Conservation (phyloP, 139 green algal species). For the Chlamydomonas sp. region DNA sequence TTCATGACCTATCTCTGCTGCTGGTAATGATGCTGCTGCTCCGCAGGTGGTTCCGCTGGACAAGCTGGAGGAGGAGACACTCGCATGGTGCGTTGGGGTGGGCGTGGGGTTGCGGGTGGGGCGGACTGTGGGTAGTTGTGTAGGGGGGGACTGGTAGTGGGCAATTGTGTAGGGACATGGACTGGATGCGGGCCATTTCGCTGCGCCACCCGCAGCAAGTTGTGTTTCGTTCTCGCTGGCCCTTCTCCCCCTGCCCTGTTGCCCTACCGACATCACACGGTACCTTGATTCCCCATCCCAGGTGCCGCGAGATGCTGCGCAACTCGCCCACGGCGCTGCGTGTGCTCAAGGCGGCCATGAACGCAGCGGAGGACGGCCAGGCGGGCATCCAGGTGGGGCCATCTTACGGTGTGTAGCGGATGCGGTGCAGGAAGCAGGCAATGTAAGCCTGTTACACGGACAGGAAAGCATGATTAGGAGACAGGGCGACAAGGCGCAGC, state of each 20-base stretch:
- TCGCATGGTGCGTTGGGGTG: conserved; percentile 74
- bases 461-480: too few relatives aligned
- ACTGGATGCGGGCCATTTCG: not conserved
- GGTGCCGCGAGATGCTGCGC: conserved; percentile 94
- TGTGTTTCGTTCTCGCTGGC: not conserved
- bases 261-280: not conserved
- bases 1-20: not conserved
- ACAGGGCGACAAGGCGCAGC: too few relatives aligned
- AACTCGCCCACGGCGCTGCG: conserved; percentile 96
- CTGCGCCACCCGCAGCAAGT: not conserved
- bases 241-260: not conserved
- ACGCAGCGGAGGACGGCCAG: conserved; percentile 96
- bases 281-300: conserved; percentile 17
- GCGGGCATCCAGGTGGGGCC: conserved; percentile 83
- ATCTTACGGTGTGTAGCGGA: not conserved
- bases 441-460: too few relatives aligned
- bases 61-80: conserved; percentile 90
- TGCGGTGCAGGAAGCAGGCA: too few relatives aligned
- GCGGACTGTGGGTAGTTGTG: not conserved
- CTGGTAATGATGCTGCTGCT: not conserved
- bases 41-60: conserved; percentile 87
- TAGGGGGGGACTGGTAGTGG: not conserved
- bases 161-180: not conserved
- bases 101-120: not conserved
- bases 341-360: conserved; percentile 93